Base-by-base conservation (phyloP, 2,329 filamentous ascomycete species). In the Dactylellina leptospora region DNA sequence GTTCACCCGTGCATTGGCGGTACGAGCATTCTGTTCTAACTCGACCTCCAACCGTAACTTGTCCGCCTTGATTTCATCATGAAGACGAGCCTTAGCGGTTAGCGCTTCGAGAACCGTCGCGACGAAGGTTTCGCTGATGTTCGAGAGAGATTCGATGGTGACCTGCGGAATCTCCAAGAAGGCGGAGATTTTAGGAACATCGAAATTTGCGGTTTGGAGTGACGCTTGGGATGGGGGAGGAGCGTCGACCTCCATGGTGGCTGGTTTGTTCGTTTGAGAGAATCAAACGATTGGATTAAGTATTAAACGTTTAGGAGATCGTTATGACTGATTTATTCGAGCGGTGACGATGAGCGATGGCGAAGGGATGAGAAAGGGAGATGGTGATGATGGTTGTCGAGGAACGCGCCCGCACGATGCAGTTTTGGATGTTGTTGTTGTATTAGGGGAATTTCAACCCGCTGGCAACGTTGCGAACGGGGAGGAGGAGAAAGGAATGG, bases 1-100 rank as follows among this genome's bases (percentile, higher is more conserved):
- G 78, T 93, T 91, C 75, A 88, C 88, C 80, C 92, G 90, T 22
- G 89, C 87, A 78, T 97, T 93, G 70, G 90, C 89, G 75, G 86
- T 90, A 76, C 92, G 89, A 50, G 96, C 89, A 16, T 89, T 90
- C 80, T 92, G 95, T 80, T 99, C 95, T 5, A 97, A 85, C 82
- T 97, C 93, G 45, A 99, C 95, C 77, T 96, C 92, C 47, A 91
- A 83, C 75, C 91, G 89, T 45, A 97, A 85, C 81, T 97, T 97
- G 75, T 96, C 91, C 8, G 93, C 89, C 76, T 89, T 91, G 40
- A 96, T 82, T 38, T 88, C 85, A 78, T 96, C 92, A 77, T 87
- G 89, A 77, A 96, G 92, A 77, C 88, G 90, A 33, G 91, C 92
- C 80, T 95, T 96, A 27, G 83, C 82, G 22, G 88, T 85, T 58